Base-by-base conservation (phyloP, 352 stramenopile species). In the Halophytophthora polymorphica region DNA sequence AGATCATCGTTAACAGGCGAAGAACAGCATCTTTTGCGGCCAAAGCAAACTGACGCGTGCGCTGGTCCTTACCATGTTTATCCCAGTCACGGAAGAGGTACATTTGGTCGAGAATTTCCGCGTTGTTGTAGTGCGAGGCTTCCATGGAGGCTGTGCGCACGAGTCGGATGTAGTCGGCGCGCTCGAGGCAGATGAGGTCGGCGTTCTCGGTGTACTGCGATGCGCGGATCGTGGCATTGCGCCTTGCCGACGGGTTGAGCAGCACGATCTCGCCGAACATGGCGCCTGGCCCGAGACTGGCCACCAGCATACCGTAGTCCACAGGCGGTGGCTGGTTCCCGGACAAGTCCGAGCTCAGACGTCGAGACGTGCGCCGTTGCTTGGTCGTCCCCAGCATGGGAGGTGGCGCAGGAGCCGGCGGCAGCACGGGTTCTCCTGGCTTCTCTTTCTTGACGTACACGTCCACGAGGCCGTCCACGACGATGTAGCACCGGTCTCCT, bases 241-340 rank as follows among this genome's bases (percentile, higher is more conserved):
- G 66, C 14, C 67, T 66, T 13, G 76, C 77, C 0, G 73, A 79
- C 2, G 77, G 80, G 40, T 90, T 88, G 13, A 86, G 45, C 28
- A 90, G 56, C 41, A 90, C 80, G 37, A 90, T 69, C 43, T 90
- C 80, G 28, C 80, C 80, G 23, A 90, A 88, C 73, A 90, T 88
- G 6, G 80, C 73, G 29, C 80, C 80, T 23, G 80, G 75, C 2
- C 75, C 77, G 34, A 90, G 64, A 29, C 77, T 88, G 8, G 64
- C 73, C 17, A 87, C 69, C 65, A 87, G 74, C 1, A 66, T 61
- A 10, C 80, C 80, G 28, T 77, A 86, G 42, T 87, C 74, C 4
- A 42, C 38, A 5, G 57, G 51, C 17, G 33, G 33, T 28, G 50
- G 35, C 18, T 57, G 35, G 3, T 28, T 28, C 4, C 50, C 58